Evolutionary conservation across 768 basidiomycete genomes (phyloP).

Genomic region (Leccinum rimulosum): DNA sequence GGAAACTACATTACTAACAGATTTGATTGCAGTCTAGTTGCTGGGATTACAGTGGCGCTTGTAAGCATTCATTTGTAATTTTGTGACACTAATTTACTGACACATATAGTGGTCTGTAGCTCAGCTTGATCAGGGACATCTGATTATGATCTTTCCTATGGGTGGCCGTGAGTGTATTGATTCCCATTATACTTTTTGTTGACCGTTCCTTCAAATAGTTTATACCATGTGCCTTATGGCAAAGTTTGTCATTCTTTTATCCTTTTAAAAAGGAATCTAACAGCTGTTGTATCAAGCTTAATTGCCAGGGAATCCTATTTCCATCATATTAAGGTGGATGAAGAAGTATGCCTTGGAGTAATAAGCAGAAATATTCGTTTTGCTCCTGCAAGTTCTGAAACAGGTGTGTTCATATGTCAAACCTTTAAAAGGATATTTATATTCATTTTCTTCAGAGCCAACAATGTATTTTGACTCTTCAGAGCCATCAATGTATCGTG

Average conservation of each 20-base stretch:
- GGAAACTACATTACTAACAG: neutral
- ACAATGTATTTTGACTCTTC: neutral
- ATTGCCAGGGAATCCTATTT: constrained; percentile 31
- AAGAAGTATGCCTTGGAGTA: neutral
- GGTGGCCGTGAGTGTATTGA: constrained; percentile 20
- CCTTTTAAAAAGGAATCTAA: neutral
- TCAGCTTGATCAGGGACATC: constrained; percentile 18
- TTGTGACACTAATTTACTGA: neutral
- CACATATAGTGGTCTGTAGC: constrained; percentile 18
- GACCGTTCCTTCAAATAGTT: constrained; percentile 11
- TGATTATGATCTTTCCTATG: constrained; percentile 25
- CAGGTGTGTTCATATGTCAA: neutral
- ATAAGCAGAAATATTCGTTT: constrained; percentile 7
- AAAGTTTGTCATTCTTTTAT: constrained; percentile 17
- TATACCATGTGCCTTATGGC: constrained; percentile 30
- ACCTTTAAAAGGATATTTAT: neutral
- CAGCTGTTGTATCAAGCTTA: constrained; percentile 8
- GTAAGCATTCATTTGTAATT: constrained; percentile 12
- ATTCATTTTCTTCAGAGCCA: constrained; percentile 2
- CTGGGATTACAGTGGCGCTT: constrained; percentile 12
- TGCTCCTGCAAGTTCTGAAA: neutral
- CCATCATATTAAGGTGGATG: neutral
- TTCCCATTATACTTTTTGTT: neutral
- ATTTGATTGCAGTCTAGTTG: constrained; percentile 12
- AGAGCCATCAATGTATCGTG: no score